A percentile compares a stretch with the other conserved stretches of the same genome.
These are phyloP conservation scores for Purshia tridentata DNA, from an alignment of 306 rosid genomes.

Conservation along the genomic window DNA sequence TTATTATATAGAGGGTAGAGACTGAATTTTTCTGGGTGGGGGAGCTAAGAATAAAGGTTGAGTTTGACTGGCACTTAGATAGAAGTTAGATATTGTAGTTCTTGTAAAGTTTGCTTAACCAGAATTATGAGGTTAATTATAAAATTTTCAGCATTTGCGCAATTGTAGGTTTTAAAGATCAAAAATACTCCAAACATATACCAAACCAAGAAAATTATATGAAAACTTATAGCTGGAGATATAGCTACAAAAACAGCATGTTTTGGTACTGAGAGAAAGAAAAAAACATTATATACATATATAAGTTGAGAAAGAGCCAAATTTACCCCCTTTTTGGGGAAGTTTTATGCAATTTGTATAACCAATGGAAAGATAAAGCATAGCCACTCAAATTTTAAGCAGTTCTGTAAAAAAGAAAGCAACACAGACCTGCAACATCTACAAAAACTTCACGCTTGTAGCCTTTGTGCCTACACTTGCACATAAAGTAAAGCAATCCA, in stretches of 20 bases:
- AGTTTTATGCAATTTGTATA: neutral
- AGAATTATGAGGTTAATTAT: neutral
- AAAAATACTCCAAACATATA: neutral
- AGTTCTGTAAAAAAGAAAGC: slow-evolving; percentile 20
- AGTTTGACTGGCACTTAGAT: no score
- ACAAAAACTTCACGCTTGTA: slow-evolving; percentile 77
- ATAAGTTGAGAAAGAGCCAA: neutral
- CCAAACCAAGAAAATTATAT: neutral
- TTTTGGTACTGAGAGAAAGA: neutral
- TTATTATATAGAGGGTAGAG: no score
- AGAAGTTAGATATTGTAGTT: no score
- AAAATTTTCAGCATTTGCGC: neutral
- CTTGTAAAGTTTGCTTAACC: no score
- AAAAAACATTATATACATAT: neutral
- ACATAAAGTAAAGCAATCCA: slow-evolving; percentile 54
- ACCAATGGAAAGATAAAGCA: neutral
- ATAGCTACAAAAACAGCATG: neutral
- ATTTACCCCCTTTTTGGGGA: no score
- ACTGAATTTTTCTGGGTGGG: no score
- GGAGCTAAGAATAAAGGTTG: no score
- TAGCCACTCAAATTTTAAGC: neutral
- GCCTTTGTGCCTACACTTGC: slow-evolving; percentile 59
- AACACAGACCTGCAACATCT: slow-evolving; percentile 90
- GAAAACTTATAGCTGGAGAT: neutral
- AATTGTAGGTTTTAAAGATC: neutral